phyloP scores from a whole-genome alignment of 2,329 filamentous ascomycete species.

The Diplodia mutila region DNA sequence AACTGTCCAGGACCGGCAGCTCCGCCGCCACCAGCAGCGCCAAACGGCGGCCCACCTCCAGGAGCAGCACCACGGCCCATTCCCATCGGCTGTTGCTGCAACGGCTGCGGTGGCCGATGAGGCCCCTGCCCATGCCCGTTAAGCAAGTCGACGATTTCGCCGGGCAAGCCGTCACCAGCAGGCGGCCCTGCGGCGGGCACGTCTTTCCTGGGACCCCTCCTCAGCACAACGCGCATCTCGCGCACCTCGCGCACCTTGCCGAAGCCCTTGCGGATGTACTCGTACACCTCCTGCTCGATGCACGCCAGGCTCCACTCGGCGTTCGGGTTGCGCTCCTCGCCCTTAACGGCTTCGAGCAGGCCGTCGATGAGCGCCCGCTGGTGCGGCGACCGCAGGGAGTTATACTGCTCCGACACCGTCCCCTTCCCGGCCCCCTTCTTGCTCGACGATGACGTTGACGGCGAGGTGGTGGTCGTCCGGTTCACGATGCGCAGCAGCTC shows the following conservation, averaged over 20 bases:
- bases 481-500: constrained; percentile 5
- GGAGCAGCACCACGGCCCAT: neutral
- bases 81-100: neutral
- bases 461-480: neutral
- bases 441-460: neutral
- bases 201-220: neutral
- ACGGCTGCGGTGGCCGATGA: neutral
- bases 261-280: neutral
- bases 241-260: neutral
- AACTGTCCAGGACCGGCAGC: neutral
- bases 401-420: constrained; percentile 17
- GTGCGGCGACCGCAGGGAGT: neutral
- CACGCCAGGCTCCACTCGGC: constrained; percentile 18
- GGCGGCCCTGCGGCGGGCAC: neutral
- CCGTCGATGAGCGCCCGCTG: neutral
- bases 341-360: neutral
- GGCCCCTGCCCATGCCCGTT: neutral
- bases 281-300: constrained; percentile 4
- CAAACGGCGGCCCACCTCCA: neutral
- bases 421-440: neutral
- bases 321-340: neutral
- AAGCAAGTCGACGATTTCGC: neutral
- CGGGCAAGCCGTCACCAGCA: neutral
- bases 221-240: constrained; percentile 19
- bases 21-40: neutral